Evolutionary conservation across 768 basidiomycete genomes (phyloP).

Genomic region (Boletus rex-veris): DNA sequence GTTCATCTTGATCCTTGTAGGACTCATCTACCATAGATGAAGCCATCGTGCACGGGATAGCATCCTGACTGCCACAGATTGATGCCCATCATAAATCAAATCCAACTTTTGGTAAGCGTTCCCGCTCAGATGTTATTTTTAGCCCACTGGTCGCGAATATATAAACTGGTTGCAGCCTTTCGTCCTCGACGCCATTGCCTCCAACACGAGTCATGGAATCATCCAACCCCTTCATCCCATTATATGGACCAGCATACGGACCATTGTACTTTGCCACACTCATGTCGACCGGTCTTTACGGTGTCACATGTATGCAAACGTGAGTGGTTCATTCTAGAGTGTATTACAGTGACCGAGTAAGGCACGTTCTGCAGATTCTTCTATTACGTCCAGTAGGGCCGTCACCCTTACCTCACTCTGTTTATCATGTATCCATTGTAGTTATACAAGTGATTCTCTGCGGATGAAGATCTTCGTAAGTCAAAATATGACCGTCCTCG

Average conservation of each 20-base stretch:
- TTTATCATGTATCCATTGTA: not conserved
- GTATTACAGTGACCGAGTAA: not conserved
- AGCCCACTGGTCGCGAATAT: too few species aligned
- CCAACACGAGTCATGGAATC: too few species aligned
- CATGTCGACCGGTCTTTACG: not conserved
- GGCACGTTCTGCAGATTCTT: not conserved
- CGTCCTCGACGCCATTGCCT: too few species aligned
- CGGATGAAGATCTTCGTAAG: slow-evolving; percentile 1
- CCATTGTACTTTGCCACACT: not conserved
- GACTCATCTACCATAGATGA: too few species aligned
- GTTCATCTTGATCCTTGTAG: too few species aligned
- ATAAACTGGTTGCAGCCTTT: too few species aligned
- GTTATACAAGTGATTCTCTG: not conserved
- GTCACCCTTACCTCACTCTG: not conserved
- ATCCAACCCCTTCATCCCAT: too few species aligned
- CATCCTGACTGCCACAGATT: too few species aligned
- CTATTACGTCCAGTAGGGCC: not conserved
- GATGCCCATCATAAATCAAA: too few species aligned
- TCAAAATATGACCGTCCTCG: not conserved
- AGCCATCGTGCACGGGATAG: too few species aligned
- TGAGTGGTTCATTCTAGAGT: not conserved
- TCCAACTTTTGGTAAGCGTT: too few species aligned
- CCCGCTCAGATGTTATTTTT: too few species aligned
- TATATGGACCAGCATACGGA: not conserved
- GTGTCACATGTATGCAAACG: not conserved